Percentiles rank a stretch among this genome's conserved stretches.
phyloP scores from a whole-genome alignment of 1,284 basidiomycete species.

The Ganoderma lingzhi region DNA sequence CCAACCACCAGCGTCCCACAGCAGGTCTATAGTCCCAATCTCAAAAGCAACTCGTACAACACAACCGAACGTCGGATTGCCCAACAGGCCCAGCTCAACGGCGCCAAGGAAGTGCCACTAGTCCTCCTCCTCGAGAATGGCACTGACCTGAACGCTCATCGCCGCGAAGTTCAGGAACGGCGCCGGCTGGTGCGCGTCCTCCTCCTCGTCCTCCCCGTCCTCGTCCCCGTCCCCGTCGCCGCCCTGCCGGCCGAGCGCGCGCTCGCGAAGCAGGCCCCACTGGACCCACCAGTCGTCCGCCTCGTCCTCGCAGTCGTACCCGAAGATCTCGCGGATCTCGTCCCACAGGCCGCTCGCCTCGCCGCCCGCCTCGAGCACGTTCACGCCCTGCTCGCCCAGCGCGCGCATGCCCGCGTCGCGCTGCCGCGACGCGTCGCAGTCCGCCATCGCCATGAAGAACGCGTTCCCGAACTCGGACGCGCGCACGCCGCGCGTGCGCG shows the following conservation, averaged over 20 bases:
- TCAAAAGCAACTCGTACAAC: neutral
- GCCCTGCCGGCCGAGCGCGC: constrained; percentile 29
- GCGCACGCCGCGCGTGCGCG: constrained; percentile 30
- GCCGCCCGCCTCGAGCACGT: constrained; percentile 41
- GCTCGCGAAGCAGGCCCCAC: constrained; percentile 46
- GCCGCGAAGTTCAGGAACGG: constrained; percentile 24
- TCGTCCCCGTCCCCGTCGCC: neutral
- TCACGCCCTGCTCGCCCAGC: constrained; percentile 47
- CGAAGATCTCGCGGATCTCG: constrained; percentile 40
- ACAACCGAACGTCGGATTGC: neutral
- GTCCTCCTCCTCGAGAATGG: neutral
- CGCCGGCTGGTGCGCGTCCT: constrained; percentile 6
- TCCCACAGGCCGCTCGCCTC: constrained; percentile 40
- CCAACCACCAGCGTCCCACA: neutral
- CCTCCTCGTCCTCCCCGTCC: neutral
- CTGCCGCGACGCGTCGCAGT: constrained; percentile 41
- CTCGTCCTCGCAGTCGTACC: constrained; percentile 48
- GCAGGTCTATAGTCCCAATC: neutral
- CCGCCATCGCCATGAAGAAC: constrained; percentile 30
- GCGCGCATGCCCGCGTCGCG: constrained; percentile 54
- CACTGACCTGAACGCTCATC: constrained; percentile 29
- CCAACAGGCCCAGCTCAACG: neutral
- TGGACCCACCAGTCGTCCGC: constrained; percentile 50
- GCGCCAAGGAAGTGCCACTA: neutral
- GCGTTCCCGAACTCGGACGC: constrained; percentile 34